A percentile compares a stretch with the other conserved stretches of the same genome.
phyloP scores from a whole-genome alignment of 208 protist genomes.

The Trypanosoma melophagium region DNA sequence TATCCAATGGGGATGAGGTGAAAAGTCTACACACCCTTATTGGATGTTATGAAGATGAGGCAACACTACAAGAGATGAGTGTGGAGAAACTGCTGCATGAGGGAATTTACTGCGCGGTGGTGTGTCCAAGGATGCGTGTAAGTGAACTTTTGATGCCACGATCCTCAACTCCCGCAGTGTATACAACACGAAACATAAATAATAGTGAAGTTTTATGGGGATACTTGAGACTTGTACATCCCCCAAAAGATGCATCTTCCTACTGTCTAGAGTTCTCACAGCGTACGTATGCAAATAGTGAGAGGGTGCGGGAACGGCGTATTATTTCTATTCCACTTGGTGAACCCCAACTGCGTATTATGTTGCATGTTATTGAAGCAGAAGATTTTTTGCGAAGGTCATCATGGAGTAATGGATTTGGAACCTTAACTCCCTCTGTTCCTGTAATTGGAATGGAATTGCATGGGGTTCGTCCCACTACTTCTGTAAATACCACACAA shows the following conservation, averaged over 20 bases:
- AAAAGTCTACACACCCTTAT: constrained; percentile 32
- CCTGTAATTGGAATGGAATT: constrained; percentile 29
- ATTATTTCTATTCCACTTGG: constrained; percentile 75
- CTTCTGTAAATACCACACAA: not conserved
- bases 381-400: constrained; percentile 31
- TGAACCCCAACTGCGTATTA: constrained; percentile 57
- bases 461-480: constrained; percentile 17
- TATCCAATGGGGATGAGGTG: constrained; percentile 22
- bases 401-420: not conserved
- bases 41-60: constrained; percentile 64
- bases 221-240: constrained; percentile 42
- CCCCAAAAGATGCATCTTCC: constrained; percentile 30
- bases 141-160: constrained; percentile 9
- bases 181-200: not conserved
- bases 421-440: not conserved
- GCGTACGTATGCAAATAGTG: constrained; percentile 39
- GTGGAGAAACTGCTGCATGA: constrained; percentile 65
- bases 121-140: constrained; percentile 44
- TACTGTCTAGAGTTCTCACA: constrained; percentile 78
- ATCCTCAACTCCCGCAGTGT: not conserved
- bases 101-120: constrained; percentile 68
- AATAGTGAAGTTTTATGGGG: constrained; percentile 28
- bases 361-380: constrained; percentile 65
- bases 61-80: constrained; percentile 49
- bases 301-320: constrained; percentile 44